Evolutionary conservation across 164 flowering plant species (phyloP).

Genomic region (Brasenia schreberi): DNA sequence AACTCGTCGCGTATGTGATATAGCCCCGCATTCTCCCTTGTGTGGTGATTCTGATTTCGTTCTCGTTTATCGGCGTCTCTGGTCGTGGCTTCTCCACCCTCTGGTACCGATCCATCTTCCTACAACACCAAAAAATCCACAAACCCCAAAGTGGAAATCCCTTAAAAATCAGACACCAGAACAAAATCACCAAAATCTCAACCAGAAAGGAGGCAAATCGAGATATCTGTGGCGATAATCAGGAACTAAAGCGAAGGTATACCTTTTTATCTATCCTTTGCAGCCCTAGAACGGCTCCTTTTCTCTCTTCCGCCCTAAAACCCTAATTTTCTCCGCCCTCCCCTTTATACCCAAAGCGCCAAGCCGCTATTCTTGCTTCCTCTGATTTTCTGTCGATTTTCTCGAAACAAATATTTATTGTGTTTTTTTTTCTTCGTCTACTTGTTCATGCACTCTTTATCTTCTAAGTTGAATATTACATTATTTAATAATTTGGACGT

Average conservation of each 20-base stretch:
- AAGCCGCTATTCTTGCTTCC: not conserved
- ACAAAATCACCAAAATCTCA: not conserved
- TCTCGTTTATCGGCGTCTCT: constrained; percentile 65
- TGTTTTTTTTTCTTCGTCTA: no score
- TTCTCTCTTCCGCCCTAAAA: not conserved
- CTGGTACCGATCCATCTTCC: constrained; percentile 79
- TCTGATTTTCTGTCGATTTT: not conserved
- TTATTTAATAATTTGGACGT: no score
- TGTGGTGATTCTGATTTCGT: constrained; percentile 75
- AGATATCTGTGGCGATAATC: not conserved
- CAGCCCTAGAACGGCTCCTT: not conserved
- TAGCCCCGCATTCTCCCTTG: constrained; percentile 80
- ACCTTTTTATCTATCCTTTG: not conserved
- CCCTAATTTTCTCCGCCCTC: not conserved
- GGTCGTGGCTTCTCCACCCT: constrained; percentile 75
- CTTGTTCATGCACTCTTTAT: no score
- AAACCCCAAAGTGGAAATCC: not conserved
- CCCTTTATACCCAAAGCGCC: not conserved
- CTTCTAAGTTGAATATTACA: no score
- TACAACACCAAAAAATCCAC: not conserved
- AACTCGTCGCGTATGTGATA: constrained; percentile 65
- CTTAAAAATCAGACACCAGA: not conserved
- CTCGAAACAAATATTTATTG: not conserved
- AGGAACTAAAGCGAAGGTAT: not conserved
- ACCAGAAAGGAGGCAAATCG: not conserved